Base-by-base conservation (phyloP, 2,329 filamentous ascomycete species). In the Aureobasidium vineae region DNA sequence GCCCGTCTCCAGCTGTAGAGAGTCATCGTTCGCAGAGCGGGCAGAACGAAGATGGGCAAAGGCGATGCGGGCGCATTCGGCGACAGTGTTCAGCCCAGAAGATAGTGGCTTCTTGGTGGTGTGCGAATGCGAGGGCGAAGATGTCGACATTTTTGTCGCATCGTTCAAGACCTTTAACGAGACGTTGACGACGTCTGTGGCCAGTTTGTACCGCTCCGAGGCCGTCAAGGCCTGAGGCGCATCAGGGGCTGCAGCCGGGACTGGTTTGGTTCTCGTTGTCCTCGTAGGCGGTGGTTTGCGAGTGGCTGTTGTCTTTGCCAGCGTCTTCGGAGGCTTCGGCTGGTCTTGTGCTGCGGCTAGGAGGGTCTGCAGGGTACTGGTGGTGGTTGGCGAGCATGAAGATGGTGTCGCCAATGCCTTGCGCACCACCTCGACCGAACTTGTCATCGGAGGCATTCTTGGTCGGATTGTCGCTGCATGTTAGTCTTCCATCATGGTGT, bases 101-200 rank as follows among this genome's bases (percentile, higher is more conserved):
- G 53, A 33, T 6, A 45, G 11, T 1, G 28, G 19, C 28, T 54
- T 64, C 19, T 33, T 64, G 10, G 36, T 26, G 19, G 10, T 7
- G 8, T 47, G 38, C 16, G 60, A 53, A 3, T n/a, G 41, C 11
- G 47, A 43, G 21, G 49, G 49, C 28, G 61, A 54, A 13, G 45
- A 5, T 16, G 59, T 19, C 4, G 6, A 13, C n/a, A 45, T 13
- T 73, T 88, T 92, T 23, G 86, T 81, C 0, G 86, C 86, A 66
- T 90, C 87, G n/a, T 83, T 83, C 3, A 94, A 81, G 11, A 84
- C 82, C 72, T 90, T 92, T 45, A 93, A 80, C 1, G 87, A 83
- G 7, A 81, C 80, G 74, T 93, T 94, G 72, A 92, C 86, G 41
- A 91, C 81, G 68, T 92, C 85, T 0, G 90, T 91, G 15, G 90